Base-by-base conservation (phyloP, 2,329 filamentous ascomycete genomes). In the Graphiopsis chlorocephala region DNA sequence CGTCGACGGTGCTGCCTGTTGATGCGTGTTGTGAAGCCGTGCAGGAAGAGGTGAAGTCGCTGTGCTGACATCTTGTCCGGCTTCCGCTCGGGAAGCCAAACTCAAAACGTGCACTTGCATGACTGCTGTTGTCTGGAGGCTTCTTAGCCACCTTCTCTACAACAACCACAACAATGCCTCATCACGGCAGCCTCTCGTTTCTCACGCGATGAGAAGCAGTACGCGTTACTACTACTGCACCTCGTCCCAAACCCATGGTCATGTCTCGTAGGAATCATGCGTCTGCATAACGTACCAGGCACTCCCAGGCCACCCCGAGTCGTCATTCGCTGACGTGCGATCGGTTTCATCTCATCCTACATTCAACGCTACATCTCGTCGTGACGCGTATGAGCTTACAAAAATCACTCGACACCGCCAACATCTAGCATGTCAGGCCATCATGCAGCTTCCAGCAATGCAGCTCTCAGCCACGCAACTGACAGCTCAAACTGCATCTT, bases 271-370 rank as follows among this genome's bases (percentile, higher is more conserved):
- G 8, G 23, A 26, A 10, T 58, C 33, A 23, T 57, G 33, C 55
- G 12, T 45, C 31, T 56, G 35, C 55, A 58, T 45, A 25, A 14
- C 55, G 14, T 42, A 28, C 31, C 17, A 28, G 33, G n/a, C 14
- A 38, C 14, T 23, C 20, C 20, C 33, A 42, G 17, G 17, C 35
- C 35, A n/a, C 6, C 38, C n/a, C 38, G 38, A 20, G 38, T 20
- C 29, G 20, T 38, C 33, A 58, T 42, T 38, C n/a, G 55, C 55
- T 58, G 35, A 42, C 55, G 55, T 28, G 26, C 55, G 55, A 58
- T 28, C 55, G 33, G 23, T 28, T 23, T 58, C 55, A 28, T 42
- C 55, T 58, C 55, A 25, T 58, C 55, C 50, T 53, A 7, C 26
- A 28, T 11, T 28, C n/a, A 17, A 53, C 11, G 10, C 26, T 31